Base-by-base conservation (phyloP, 345 rosid genomes). In the Arabidopsis thaliana region DNA sequence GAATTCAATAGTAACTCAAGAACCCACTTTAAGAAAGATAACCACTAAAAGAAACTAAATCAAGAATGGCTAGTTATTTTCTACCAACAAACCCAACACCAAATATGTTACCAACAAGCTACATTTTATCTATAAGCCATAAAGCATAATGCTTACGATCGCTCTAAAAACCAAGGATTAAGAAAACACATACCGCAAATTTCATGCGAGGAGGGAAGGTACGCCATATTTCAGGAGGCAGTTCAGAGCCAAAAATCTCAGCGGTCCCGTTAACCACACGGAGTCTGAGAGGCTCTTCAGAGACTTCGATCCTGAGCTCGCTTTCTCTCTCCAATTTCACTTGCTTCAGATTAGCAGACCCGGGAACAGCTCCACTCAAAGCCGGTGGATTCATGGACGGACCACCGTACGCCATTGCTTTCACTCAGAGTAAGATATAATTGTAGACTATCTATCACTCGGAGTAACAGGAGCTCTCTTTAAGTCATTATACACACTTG, bases 161-260 rank as follows among this genome's bases (percentile, higher is more conserved):
- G 13, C 53, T 42, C n/a, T 10, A 32, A 20, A 28, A 38, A 49
- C 25, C 36, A 20, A 65, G 8, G 13, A n/a, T 28, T 42, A 30
- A 32, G n/a, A 46, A 8, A 24, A 25, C n/a, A 36, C 79, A 81
- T 77, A 95, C 99, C 0, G 97, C 96, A 45, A 95, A 90, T 65
- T 92, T 92, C 69, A 84, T 78, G 46, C 90, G 92, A 51, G 97
- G 97, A 71, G 97, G 91, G 81, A 90, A 92, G 16, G 92, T 79
- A 68, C 91, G 85, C 97, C 96, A 87, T 69, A 85, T 87, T 73
- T 87, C 91, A 11, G 91, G 96, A 22, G 99, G 96, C 36, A 95
- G 69, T 80, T 95, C 96, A 58, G 97, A 82, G 73, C 97, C 97
- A 49, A 83, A 95, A 50, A 95, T 95, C 86, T 92, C 97, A 32